Conservation (phyloP, 805 yeast genomes). For the Saccharomycopsis guyanensis region DNA sequence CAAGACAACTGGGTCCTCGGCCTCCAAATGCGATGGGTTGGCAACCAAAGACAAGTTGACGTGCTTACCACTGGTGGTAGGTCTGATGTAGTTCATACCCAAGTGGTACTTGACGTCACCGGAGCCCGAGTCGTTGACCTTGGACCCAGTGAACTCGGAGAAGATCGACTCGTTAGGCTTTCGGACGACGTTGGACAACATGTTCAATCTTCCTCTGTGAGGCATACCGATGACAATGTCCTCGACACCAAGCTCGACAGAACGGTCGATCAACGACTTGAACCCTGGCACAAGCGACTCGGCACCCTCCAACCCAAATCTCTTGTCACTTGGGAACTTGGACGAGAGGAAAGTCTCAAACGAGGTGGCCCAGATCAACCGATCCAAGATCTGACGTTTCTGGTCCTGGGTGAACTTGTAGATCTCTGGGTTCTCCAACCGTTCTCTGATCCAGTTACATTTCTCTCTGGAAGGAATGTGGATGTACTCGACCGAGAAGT, state of each 20-base stretch:
- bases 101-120: slow-evolving; percentile 99
- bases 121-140: slow-evolving; percentile 88
- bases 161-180: slow-evolving; percentile 98
- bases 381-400: slow-evolving; percentile 92
- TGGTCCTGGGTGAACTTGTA: slow-evolving; percentile 77
- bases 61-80: slow-evolving; percentile 95
- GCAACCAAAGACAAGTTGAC: slow-evolving; percentile 95
- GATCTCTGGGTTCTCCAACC: slow-evolving; percentile 88
- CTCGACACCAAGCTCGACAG: slow-evolving; percentile 89
- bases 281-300: slow-evolving; percentile 96
- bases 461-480: slow-evolving; percentile 93
- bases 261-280: slow-evolving; percentile 88
- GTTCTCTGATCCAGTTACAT: slow-evolving; percentile 98
- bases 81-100: slow-evolving; percentile 99
- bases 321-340: slow-evolving; percentile 96
- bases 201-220: slow-evolving; percentile 97
- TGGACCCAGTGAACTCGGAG: slow-evolving; percentile 90
- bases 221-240: slow-evolving; percentile 99
- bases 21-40: slow-evolving; percentile 97
- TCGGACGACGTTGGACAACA: slow-evolving; percentile 96
- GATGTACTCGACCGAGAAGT: slow-evolving; percentile 90
- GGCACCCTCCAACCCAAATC: slow-evolving; percentile 98
- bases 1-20: slow-evolving; percentile 97
- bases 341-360: slow-evolving; percentile 90
- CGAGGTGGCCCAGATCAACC: slow-evolving; percentile 93